A percentile compares a stretch with the other conserved stretches of the same genome.
Conservation (phyloP, 768 basidiomycete genomes). For the Mycena pura region DNA sequence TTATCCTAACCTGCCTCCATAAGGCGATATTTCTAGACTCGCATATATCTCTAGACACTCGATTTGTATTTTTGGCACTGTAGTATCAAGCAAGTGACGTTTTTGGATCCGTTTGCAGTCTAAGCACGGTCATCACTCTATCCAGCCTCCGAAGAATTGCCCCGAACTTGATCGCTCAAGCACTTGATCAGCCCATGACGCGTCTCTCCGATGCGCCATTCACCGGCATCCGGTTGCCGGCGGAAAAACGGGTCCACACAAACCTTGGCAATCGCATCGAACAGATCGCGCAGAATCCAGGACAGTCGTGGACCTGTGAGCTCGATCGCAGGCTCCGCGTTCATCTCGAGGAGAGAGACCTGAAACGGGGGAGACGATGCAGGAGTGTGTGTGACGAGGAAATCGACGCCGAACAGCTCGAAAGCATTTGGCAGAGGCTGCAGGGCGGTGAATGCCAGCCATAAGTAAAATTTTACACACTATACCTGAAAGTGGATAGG, state of each 20-base stretch:
- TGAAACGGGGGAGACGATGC: slow-evolving; percentile 43
- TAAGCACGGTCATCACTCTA: too few relatives aligned
- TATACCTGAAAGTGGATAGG: slow-evolving; percentile 87
- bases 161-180: slow-evolving; percentile 59
- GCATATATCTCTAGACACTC: slow-evolving; percentile 26
- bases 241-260: slow-evolving; percentile 75
- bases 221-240: slow-evolving; percentile 13
- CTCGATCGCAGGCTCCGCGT: slow-evolving; percentile 96
- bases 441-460: neutral
- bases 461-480: neutral
- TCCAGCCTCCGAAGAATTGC: too few relatives aligned
- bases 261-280: slow-evolving; percentile 69
- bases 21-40: slow-evolving; percentile 12
- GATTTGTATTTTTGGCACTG: slow-evolving; percentile 26
- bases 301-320: slow-evolving; percentile 84
- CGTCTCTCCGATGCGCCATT: slow-evolving; percentile 61
- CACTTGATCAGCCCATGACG: slow-evolving; percentile 69
- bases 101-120: too few relatives aligned
- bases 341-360: slow-evolving; percentile 87
- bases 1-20: slow-evolving; percentile 2
- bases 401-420: slow-evolving; percentile 94
- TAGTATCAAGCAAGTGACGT: slow-evolving; percentile 3
- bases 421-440: slow-evolving; percentile 91
- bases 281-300: slow-evolving; percentile 84
- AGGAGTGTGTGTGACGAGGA: slow-evolving; percentile 53